These are phyloP conservation scores for Myriosclerotinia scirpicola DNA, from an alignment of 2,329 filamentous ascomycete genomes.

Conservation along the genomic window DNA sequence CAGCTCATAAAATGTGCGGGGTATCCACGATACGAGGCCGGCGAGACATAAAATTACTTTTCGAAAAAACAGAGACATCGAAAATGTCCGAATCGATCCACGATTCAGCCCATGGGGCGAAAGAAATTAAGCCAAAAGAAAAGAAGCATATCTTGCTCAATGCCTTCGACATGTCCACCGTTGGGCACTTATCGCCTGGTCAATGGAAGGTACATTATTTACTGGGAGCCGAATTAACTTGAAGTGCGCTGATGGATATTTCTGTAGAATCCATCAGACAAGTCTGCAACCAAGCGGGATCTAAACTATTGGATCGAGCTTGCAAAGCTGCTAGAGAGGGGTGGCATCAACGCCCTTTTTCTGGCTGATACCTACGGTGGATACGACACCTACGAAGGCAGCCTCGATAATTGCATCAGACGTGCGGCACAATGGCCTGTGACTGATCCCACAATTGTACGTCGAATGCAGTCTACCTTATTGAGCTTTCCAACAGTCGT, in stretches of 20 bases:
- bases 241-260: background rate
- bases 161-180: slow-evolving; percentile 65
- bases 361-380: slow-evolving; percentile 59
- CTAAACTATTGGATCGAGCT: slow-evolving; percentile 64
- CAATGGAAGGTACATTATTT: slow-evolving; percentile 61
- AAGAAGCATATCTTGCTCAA: slow-evolving; percentile 61
- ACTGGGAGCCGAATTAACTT: background rate
- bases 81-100: background rate
- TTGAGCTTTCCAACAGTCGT: background rate
- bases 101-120: background rate
- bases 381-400: slow-evolving; percentile 65
- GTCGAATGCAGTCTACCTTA: slow-evolving; percentile 39
- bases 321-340: slow-evolving; percentile 60
- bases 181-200: slow-evolving; percentile 63
- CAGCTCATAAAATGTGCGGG: background rate
- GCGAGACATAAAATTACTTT: background rate
- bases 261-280: slow-evolving; percentile 57
- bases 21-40: background rate
- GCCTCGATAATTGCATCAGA: slow-evolving; percentile 56
- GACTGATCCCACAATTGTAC: slow-evolving; percentile 62
- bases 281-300: slow-evolving; percentile 58
- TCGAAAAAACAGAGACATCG: background rate
- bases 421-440: slow-evolving; percentile 70
- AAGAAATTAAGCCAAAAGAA: background rate
- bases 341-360: slow-evolving; percentile 64